Percentiles rank a stretch among this genome's conserved stretches.
Evolutionary conservation across 106 monocot species (phyloP).

Genomic region (Posidonia australis): DNA sequence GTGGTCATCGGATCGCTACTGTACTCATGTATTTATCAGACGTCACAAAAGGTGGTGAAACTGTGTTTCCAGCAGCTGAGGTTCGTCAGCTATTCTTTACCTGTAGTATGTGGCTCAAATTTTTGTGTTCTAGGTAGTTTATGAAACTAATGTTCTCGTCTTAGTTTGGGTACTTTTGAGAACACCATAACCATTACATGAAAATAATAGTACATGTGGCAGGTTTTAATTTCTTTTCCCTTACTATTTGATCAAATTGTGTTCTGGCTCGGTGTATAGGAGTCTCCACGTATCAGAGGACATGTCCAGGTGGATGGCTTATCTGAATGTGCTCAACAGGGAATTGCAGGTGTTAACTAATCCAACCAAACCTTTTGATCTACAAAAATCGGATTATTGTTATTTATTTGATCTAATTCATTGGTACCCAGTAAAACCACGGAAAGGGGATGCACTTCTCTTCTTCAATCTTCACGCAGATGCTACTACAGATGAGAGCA

Average conservation of each 20-base stretch:
- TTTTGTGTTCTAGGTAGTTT: too few relatives aligned
- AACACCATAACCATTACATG: too few relatives aligned
- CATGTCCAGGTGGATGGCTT: conserved; percentile 35
- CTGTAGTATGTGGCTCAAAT: too few relatives aligned
- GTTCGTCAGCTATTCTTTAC: conserved; percentile 12
- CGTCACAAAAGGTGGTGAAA: conserved; percentile 92
- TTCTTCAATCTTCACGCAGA: conserved; percentile 90
- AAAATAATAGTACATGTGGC: too few relatives aligned
- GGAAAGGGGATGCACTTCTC: conserved; percentile 80
- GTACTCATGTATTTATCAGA: conserved; percentile 87
- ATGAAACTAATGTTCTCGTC: too few relatives aligned
- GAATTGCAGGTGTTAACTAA: conserved; percentile 57
- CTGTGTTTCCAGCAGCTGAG: conserved; percentile 79
- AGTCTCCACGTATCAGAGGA: conserved; percentile 26
- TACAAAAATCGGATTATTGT: background rate
- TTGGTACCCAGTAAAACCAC: conserved; percentile 65
- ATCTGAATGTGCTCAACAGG: conserved; percentile 71
- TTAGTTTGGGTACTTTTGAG: too few relatives aligned
- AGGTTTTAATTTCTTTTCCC: background rate
- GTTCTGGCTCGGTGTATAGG: conserved; percentile 19
- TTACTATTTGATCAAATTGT: conserved; percentile 1
- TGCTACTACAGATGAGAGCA: conserved; percentile 45
- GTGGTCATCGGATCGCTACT: conserved; percentile 91
- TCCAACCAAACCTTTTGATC: background rate
- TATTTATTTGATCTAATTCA: background rate